Evolutionary conservation across 2,329 filamentous ascomycete genomes (phyloP), one percentile per base, ranked within the genome.

Genomic region (Aspergillus proliferans): DNA sequence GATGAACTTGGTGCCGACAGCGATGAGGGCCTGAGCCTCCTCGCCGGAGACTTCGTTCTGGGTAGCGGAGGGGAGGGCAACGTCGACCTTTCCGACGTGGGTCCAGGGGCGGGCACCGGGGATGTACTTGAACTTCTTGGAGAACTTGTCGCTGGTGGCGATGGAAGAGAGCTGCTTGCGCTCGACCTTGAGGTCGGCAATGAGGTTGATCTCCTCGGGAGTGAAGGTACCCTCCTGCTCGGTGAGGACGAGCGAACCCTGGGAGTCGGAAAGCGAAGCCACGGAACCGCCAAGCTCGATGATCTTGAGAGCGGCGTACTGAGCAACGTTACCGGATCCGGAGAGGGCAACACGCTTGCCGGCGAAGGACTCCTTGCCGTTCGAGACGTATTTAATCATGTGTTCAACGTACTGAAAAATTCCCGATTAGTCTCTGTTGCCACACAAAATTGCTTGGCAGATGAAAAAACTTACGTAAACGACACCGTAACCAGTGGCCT

Each of bases 31-130:
- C 76, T 88, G 78, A 47, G 91, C 93, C 79, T 98, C 93, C 63
- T 93, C 89, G 68, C 85, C 84, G 66, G 82, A 90, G 65, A 98
- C 89, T 77, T 98, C 93, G 79, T 98, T 98, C 80, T 98, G 91
- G 52, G 93, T 97, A 38, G 93, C 93, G 64, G 82, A 91, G 47
- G 93, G 93, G 49, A 97, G 86, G 30, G 88, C 93, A 57, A 97
- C 81, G 70, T 97, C 92, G 68, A 97, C 85, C 67, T 86, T 83
- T 69, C 85, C 88, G 65, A 92, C 87, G 76, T 96, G 87, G 58
- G 83, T 79, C 93, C 93, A 98, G 59, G 93, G 93, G 39, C 93
- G 85, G 46, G 83, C 90, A 59, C 90, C 91, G 58, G 85, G 83
- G 59, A 95, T 76, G 80, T 95, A 97, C 74, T 84, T 86, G 83